Base-by-base conservation (phyloP, 2,329 filamentous ascomycete species). In the Rhynchosporium graminicola region DNA sequence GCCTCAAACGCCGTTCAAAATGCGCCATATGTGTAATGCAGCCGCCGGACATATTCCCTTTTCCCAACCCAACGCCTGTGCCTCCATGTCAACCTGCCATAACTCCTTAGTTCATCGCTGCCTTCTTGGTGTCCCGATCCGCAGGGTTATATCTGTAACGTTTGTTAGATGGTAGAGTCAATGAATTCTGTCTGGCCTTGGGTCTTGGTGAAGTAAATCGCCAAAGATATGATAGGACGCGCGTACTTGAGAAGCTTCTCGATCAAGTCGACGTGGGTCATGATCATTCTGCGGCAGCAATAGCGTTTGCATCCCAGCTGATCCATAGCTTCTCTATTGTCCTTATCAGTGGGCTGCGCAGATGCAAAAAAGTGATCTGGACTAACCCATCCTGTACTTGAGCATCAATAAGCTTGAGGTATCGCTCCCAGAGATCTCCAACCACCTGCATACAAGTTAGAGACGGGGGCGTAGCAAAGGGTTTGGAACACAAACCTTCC, bases 231-330 rank as follows among this genome's bases (percentile, higher is more conserved):
- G 3, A 29, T 56, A 48, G 38, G 50, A 66, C 71, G 38, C 47
- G 65, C 71, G 71, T 87, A 96, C 91, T 94, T 91, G 69, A 99
- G 86, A 57, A 99, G 86, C 80, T 99, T 99, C 83, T 99, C 95
- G 72, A 99, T 97, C 66, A 99, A 83, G 77, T 99, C 95, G 73
- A 99, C 95, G 79, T 99, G 95, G 64, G 95, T 99, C 90, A 99
- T 97, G 77, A 99, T 87, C 95, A 99, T 99, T 74, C 95, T 90
- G 71, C 95, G 91, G 81, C 95, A 99, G 85, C 95, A 99, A 82
- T 99, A 99, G 71, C 95, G 87, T 79, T 92, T 94, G 74, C 96
- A 89, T 61, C 92, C 92, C 59, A 99, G 87, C 75, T 92, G 85
- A 77, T 98, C 93, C 89, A 99, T 96, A 47, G 94, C 95, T 76